Percentiles rank a stretch among this genome's conserved stretches.
These are phyloP conservation scores for Phytophthora boehmeriae DNA, from an alignment of 352 stramenopile genomes.

Conservation along the genomic window DNA sequence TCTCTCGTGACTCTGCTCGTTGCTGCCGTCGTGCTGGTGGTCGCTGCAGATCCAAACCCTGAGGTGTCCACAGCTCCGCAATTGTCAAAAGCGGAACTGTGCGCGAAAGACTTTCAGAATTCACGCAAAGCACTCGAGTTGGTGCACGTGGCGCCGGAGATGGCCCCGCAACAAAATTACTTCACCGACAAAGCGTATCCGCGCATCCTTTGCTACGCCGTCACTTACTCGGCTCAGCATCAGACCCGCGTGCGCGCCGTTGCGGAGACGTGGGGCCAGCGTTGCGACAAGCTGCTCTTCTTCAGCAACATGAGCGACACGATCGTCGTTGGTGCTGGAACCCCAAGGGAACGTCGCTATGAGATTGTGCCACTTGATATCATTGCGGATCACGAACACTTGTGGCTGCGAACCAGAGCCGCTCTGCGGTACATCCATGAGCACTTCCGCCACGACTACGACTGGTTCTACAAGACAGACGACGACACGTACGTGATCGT, in stretches of 20 bases:
- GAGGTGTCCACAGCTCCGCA: not conserved
- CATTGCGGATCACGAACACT: conserved; percentile 68
- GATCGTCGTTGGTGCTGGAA: conserved; percentile 43
- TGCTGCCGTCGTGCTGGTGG: not conserved
- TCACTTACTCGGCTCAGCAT: conserved; percentile 73
- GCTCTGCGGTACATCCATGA: conserved; percentile 66
- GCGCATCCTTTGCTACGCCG: conserved; percentile 73
- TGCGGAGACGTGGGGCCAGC: conserved; percentile 79
- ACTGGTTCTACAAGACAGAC: conserved; percentile 88
- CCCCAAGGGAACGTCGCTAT: conserved; percentile 26
- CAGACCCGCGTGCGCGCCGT: conserved; percentile 57
- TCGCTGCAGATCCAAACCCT: not conserved
- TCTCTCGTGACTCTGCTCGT: not conserved
- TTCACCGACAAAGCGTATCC: conserved; percentile 35
- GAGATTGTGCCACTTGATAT: conserved; percentile 69
- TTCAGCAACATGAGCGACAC: conserved; percentile 77
- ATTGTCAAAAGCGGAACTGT: conserved; percentile 49
- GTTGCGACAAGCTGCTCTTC: conserved; percentile 77
- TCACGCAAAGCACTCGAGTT: conserved; percentile 44
- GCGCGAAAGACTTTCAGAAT: conserved; percentile 41
- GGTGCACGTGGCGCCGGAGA: conserved; percentile 46
- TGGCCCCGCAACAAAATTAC: conserved; percentile 5
- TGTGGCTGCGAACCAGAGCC: conserved; percentile 77
- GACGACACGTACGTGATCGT: conserved; percentile 80
- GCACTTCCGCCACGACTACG: conserved; percentile 70